Conservation (phyloP, 305 asterid species). For the Andrographis paniculata region DNA sequence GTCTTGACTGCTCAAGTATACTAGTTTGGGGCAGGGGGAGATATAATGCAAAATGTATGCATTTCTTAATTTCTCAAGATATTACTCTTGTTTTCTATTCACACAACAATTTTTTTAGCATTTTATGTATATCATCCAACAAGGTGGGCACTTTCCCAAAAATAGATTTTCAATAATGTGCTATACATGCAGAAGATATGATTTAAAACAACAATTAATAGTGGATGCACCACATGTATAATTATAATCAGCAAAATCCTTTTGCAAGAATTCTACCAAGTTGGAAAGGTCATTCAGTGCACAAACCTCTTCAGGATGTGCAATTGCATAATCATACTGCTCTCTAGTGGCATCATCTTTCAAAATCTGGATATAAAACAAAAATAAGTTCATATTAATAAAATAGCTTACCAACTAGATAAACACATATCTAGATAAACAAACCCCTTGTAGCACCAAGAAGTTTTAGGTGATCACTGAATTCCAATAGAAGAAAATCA, state of each 20-base stretch:
- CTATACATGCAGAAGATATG: not conserved
- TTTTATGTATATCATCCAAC: no score
- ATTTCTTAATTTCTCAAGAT: no score
- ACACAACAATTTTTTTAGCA: no score
- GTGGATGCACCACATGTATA: slow-evolving; percentile 4
- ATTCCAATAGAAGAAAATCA: no score
- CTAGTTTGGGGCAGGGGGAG: no score
- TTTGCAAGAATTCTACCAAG: not conserved
- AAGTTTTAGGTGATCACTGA: no score
- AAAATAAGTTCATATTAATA: slow-evolving; percentile 12
- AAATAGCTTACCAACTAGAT: slow-evolving; percentile 6
- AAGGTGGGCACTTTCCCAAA: no score
- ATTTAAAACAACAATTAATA: slow-evolving; percentile 6
- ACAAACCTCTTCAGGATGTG: slow-evolving; percentile 93
- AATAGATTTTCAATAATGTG: not conserved
- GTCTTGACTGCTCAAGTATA: no score
- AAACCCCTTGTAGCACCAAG: no score
- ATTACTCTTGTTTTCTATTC: no score
- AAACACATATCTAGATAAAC: no score
- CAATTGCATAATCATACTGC: slow-evolving; percentile 94
- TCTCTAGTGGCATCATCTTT: slow-evolving; percentile 92
- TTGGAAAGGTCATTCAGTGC: not conserved
- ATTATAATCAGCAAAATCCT: slow-evolving; percentile 9
- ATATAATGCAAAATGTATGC: no score
- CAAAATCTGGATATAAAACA: slow-evolving; percentile 48